phyloP scores from a whole-genome alignment of 495 filamentous ascomycete genomes.

The Parachaetomium inaequale region DNA sequence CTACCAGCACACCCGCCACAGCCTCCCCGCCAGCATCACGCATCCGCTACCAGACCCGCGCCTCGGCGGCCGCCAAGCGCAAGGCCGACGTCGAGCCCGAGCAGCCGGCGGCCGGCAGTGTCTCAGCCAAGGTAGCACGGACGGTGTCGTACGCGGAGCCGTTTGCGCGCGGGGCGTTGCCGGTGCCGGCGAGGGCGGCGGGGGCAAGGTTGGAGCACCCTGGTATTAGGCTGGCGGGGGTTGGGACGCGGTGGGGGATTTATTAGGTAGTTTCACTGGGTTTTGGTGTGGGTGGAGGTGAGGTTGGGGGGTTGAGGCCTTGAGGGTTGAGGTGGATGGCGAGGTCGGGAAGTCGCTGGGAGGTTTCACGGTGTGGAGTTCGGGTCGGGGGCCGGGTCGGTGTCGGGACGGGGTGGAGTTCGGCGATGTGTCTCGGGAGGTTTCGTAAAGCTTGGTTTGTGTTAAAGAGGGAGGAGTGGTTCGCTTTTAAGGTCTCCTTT shows the following conservation, averaged over 20 bases:
- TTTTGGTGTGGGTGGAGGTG: not conserved
- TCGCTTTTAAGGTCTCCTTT: not conserved
- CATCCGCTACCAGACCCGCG: not conserved
- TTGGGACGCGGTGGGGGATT: not conserved
- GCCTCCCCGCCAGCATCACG: not conserved
- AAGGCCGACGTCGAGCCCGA: not conserved
- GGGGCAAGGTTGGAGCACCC: not conserved
- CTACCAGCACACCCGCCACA: not conserved
- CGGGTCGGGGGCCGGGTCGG: not conserved
- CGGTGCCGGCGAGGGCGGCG: not conserved
- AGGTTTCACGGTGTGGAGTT: not conserved
- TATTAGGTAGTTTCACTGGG: not conserved
- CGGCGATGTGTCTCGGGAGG: not conserved
- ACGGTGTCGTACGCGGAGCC: constrained; percentile 7
- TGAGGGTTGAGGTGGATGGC: not conserved
- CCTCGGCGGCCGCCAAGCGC: not conserved
- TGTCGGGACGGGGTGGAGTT: not conserved
- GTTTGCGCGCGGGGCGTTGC: not conserved
- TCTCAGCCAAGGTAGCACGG: not conserved
- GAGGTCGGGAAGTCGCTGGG: too few species aligned
- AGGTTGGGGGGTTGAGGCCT: not conserved
- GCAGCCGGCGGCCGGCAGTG: not conserved
- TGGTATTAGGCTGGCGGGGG: not conserved
- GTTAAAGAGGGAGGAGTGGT: not conserved
- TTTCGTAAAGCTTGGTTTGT: not conserved